phyloP scores from a whole-genome alignment of 169 alveolate species.

The Plasmodium cynomolgi region DNA sequence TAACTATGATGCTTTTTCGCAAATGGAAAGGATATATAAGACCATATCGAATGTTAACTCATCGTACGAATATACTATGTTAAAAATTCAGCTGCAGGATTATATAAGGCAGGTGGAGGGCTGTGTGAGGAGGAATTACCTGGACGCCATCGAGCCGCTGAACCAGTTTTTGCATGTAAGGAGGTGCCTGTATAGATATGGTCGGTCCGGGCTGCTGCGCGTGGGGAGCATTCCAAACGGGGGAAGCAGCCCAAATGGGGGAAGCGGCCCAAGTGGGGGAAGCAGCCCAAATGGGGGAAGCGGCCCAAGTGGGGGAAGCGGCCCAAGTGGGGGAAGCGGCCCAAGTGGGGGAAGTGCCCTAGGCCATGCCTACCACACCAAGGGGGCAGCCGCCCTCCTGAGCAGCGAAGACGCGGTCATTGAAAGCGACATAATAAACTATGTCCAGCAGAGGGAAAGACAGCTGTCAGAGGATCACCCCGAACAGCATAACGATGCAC shows the following conservation, averaged over 20 bases:
- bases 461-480: not conserved
- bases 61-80: slow-evolving; percentile 31
- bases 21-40: slow-evolving; percentile 40
- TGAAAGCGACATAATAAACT: slow-evolving; percentile 52
- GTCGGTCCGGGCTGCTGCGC: not conserved
- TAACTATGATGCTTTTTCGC: slow-evolving; percentile 56
- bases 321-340: not conserved
- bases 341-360: not conserved
- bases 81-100: slow-evolving; percentile 31
- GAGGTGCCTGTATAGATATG: slow-evolving; percentile 33
- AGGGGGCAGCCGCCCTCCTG: not conserved
- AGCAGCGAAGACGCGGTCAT: slow-evolving; percentile 11
- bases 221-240: not conserved
- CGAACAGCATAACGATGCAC: not conserved
- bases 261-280: not conserved
- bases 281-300: not conserved
- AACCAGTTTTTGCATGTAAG: slow-evolving; percentile 49
- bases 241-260: not conserved
- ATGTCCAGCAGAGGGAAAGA: slow-evolving; percentile 34
- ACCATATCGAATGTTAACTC: slow-evolving; percentile 53
- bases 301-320: not conserved
- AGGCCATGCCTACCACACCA: not conserved
- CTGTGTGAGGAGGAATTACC: slow-evolving; percentile 11
- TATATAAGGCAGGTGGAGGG: slow-evolving; percentile 25
- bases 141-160: slow-evolving; percentile 14